Percentiles rank a stretch among this genome's conserved stretches.
These are phyloP conservation scores for Globisporangium orthogonon DNA, from an alignment of 352 stramenopile species.

Conservation along the genomic window DNA sequence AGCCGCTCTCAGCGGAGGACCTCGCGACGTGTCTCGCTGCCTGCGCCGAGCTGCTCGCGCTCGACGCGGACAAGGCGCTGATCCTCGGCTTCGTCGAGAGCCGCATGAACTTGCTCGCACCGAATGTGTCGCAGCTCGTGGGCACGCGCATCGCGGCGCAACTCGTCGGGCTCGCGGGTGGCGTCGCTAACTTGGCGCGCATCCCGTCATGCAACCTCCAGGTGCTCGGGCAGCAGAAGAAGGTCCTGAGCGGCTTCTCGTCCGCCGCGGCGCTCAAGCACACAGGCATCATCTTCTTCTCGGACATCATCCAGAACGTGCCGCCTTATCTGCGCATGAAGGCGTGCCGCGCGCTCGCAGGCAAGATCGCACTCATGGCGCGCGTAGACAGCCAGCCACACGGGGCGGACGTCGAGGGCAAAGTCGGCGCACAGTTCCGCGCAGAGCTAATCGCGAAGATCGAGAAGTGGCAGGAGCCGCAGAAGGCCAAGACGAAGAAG, in stretches of 20 bases:
- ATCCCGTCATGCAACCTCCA: conserved; percentile 98
- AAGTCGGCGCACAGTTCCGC: conserved; percentile 81
- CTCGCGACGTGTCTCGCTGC: conserved; percentile 69
- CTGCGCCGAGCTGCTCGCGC: conserved; percentile 84
- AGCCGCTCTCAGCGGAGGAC: conserved; percentile 61
- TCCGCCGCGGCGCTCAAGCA: conserved; percentile 84
- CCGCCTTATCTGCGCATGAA: conserved; percentile 93
- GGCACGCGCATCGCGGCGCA: conserved; percentile 92
- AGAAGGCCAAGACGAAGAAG: conserved; percentile 96
- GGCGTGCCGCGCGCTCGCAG: conserved; percentile 90
- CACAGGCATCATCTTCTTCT: conserved; percentile 92
- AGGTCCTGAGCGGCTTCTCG: conserved; percentile 88
- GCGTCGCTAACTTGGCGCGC: conserved; percentile 89
- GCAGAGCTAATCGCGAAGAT: conserved; percentile 93
- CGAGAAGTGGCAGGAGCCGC: conserved; percentile 95
- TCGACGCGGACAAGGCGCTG: conserved; percentile 80
- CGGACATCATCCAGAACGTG: conserved; percentile 89
- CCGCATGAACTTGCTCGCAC: conserved; percentile 90
- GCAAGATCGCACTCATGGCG: conserved; percentile 87
- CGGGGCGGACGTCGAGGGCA: conserved; percentile 49
- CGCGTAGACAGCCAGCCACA: conserved; percentile 91
- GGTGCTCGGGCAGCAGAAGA: conserved; percentile 93
- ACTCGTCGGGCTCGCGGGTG: conserved; percentile 93
- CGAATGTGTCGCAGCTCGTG: conserved; percentile 92
- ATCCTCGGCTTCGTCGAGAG: conserved; percentile 91